phyloP scores from a whole-genome alignment of 768 basidiomycete genomes.

The Naganishia antarctica region DNA sequence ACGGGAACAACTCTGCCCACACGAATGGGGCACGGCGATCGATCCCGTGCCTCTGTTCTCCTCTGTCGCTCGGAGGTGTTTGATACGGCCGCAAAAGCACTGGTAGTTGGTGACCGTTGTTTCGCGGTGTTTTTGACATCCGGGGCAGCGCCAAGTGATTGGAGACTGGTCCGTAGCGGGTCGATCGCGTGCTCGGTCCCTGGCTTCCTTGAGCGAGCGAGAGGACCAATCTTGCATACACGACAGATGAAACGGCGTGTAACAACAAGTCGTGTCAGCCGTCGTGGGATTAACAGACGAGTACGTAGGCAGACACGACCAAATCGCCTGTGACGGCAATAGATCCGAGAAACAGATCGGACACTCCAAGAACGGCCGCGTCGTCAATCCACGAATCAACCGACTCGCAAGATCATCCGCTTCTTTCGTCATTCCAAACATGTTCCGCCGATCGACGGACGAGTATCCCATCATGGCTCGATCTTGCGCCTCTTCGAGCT shows the following conservation, averaged over 20 bases:
- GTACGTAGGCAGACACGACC: slow-evolving; percentile 64
- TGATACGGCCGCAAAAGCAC: slow-evolving; percentile 75
- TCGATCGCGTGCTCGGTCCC: slow-evolving; percentile 57
- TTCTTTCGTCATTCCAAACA: slow-evolving; percentile 22
- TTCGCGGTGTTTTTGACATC: slow-evolving; percentile 76
- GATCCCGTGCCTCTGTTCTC: slow-evolving; percentile 17
- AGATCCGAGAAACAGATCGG: slow-evolving; percentile 67
- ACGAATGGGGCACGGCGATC: slow-evolving; percentile 47
- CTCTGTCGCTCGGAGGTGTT: slow-evolving; percentile 67
- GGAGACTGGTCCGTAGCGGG: slow-evolving; percentile 57
- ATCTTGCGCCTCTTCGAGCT: slow-evolving; percentile 24
- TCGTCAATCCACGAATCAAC: slow-evolving; percentile 17
- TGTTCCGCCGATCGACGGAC: slow-evolving; percentile 2
- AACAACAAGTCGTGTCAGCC: slow-evolving; percentile 63
- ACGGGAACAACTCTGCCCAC: slow-evolving; percentile 48
- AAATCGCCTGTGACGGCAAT: slow-evolving; percentile 71
- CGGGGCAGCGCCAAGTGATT: slow-evolving; percentile 76
- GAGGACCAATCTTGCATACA: slow-evolving; percentile 83
- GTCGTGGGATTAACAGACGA: slow-evolving; percentile 31
- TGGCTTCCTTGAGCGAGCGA: slow-evolving; percentile 65
- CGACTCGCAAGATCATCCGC: slow-evolving; percentile 21
- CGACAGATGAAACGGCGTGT: slow-evolving; percentile 83
- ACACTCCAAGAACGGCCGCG: slow-evolving; percentile 17
- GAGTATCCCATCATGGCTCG: slow-evolving; percentile 20
- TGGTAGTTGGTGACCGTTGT: slow-evolving; percentile 59